A percentile compares a stretch with the other conserved stretches of the same genome.
phyloP scores from a whole-genome alignment of 371 early-diverging fungal species.

The Synchytrium microbalum region DNA sequence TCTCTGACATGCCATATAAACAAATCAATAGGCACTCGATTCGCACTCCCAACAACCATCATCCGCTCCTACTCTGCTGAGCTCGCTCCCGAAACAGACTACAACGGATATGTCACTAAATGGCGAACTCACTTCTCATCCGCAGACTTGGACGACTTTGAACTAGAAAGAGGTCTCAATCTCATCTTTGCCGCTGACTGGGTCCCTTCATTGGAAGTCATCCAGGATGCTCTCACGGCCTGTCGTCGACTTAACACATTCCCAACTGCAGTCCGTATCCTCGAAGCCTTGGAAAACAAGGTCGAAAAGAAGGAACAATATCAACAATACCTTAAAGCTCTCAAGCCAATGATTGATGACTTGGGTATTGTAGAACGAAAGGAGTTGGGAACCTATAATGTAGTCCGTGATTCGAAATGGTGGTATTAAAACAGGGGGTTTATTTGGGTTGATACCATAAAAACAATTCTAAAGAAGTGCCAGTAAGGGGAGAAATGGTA shows the following conservation, averaged over 20 bases:
- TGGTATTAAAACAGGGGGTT: no score
- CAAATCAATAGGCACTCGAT: no score
- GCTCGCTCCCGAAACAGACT: conserved; percentile 39
- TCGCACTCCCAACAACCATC: not conserved
- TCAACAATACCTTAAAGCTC: conserved; percentile 75
- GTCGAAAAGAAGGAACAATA: conserved; percentile 75
- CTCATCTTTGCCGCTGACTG: conserved; percentile 93
- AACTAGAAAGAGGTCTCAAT: conserved; percentile 94
- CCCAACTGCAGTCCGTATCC: conserved; percentile 84
- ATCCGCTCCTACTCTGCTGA: conserved; percentile 17
- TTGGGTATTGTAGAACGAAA: conserved; percentile 81
- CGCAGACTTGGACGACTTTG: conserved; percentile 90
- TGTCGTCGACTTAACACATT: conserved; percentile 87
- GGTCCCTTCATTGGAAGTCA: conserved; percentile 80
- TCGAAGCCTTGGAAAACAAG: conserved; percentile 90
- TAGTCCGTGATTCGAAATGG: no score
- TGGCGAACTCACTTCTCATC: conserved; percentile 64
- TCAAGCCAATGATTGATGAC: conserved; percentile 77
- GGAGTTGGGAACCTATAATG: no score
- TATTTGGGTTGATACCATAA: no score
- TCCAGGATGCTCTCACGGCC: conserved; percentile 82
- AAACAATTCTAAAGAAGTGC: no score
- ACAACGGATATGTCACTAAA: conserved; percentile 36
- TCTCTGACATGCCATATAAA: no score
- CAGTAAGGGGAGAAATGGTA: no score